A percentile compares a stretch with the other conserved stretches of the same genome.
phyloP scores from a whole-genome alignment of 306 rosid genomes.

The Cucumis hystrix region DNA sequence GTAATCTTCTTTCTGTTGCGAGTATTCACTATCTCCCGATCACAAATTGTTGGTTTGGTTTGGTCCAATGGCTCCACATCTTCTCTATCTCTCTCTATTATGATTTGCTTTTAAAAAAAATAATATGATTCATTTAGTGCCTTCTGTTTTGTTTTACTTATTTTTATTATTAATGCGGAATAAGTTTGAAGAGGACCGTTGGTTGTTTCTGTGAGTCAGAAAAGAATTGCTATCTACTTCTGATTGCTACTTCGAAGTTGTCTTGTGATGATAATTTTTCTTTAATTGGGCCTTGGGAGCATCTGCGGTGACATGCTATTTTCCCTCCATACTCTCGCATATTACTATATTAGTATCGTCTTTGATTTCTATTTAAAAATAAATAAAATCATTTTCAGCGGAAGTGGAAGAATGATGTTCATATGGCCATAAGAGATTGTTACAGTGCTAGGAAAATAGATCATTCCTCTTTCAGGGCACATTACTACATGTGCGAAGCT shows the following conservation, averaged over 20 bases:
- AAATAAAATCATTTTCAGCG: slow-evolving; percentile 39
- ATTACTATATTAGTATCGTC: neutral
- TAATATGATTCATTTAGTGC: neutral
- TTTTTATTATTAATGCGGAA: neutral
- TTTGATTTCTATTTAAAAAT: neutral
- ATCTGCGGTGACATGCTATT: neutral
- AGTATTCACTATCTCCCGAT: neutral
- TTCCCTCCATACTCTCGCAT: neutral
- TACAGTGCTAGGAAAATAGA: slow-evolving; percentile 56
- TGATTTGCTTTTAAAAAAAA: neutral
- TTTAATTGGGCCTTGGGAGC: neutral
- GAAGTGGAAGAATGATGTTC: slow-evolving; percentile 92
- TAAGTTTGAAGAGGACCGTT: neutral
- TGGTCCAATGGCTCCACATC: neutral
- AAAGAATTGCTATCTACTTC: neutral
- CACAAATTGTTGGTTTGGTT: neutral
- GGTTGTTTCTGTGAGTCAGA: neutral
- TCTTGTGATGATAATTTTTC: neutral
- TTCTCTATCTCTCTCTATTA: neutral
- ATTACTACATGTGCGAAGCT: slow-evolving; percentile 67
- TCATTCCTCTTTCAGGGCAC: slow-evolving; percentile 49
- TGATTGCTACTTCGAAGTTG: neutral
- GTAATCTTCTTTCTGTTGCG: neutral
- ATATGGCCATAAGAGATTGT: slow-evolving; percentile 87
- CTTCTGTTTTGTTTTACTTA: neutral